Conservation (phyloP, 805 yeast species). For the Candida schatavii region DNA sequence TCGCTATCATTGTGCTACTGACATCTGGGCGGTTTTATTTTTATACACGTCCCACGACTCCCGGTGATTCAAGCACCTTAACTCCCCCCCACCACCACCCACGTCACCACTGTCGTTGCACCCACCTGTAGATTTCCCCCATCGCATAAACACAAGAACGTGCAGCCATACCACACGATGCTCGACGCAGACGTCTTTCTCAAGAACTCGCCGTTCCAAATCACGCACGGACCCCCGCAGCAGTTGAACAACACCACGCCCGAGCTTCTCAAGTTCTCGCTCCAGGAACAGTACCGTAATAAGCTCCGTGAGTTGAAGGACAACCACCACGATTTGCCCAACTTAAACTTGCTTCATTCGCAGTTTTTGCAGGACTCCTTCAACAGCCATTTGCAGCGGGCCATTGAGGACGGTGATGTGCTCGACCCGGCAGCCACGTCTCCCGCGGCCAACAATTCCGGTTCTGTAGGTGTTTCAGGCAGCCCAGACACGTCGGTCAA, state of each 20-base stretch:
- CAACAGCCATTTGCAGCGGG: slow-evolving; percentile 32
- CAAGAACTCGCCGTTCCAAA: slow-evolving; percentile 37
- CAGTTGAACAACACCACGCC: slow-evolving; percentile 40
- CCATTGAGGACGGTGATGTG: slow-evolving; percentile 25
- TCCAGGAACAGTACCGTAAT: slow-evolving; percentile 37
- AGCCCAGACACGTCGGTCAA: slow-evolving; percentile 1
- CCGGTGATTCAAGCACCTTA: too few species aligned
- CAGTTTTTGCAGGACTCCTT: slow-evolving; percentile 28
- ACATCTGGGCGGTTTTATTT: too few species aligned
- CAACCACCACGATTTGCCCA: slow-evolving; percentile 11
- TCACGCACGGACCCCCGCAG: slow-evolving; percentile 24
- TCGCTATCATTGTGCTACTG: too few species aligned
- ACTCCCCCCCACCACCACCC: too few species aligned
- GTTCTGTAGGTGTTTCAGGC: not conserved
- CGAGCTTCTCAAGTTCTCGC: slow-evolving; percentile 41
- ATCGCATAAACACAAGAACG: not conserved
- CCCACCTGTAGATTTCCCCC: too few species aligned
- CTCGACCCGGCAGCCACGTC: slow-evolving; percentile 5
- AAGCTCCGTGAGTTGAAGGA: slow-evolving; percentile 16
- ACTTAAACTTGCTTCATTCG: slow-evolving; percentile 16
- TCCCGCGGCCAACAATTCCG: not conserved
- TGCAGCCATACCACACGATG: slow-evolving; percentile 16
- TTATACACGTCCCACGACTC: too few species aligned
- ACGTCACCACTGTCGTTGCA: too few species aligned
- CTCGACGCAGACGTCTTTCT: slow-evolving; percentile 35